Evolutionary conservation across 2,329 filamentous ascomycete genomes (phyloP).

Genomic region (Colletotrichum liaoningense): DNA sequence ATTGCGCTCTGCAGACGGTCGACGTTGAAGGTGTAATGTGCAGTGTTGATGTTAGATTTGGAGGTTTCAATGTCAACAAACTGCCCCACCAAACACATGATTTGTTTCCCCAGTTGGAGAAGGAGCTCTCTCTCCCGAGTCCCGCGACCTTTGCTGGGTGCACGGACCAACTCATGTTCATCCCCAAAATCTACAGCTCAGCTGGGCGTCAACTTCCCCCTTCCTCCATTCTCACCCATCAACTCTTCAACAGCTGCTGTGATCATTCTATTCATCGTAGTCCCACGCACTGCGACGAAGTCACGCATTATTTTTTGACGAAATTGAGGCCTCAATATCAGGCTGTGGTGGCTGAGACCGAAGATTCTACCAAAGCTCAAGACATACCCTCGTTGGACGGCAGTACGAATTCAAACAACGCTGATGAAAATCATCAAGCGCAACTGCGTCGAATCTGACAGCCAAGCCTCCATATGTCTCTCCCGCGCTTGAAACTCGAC

Average conservation of each 20-base stretch:
- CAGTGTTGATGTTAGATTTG: background rate
- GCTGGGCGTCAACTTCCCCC: background rate
- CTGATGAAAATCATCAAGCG: background rate
- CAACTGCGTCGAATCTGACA: background rate
- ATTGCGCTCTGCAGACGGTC: background rate
- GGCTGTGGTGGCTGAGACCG: background rate
- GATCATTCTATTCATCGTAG: too few species aligned
- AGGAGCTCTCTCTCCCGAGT: background rate
- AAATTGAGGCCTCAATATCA: background rate
- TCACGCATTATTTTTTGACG: too few species aligned
- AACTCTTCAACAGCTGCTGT: background rate
- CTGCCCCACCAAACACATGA: conserved; percentile 27
- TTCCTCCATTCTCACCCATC: background rate
- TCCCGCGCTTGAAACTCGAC: background rate
- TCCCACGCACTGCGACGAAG: background rate
- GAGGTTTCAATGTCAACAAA: conserved; percentile 30
- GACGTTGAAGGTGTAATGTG: too few species aligned
- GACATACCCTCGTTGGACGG: background rate
- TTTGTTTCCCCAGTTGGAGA: background rate
- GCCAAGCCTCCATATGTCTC: conserved; percentile 6
- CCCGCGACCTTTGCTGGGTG: background rate
- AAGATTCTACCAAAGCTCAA: background rate
- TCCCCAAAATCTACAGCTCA: background rate
- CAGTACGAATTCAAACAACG: background rate
- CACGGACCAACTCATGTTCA: conserved; percentile 13